These are phyloP conservation scores for Cupressus sempervirens DNA, from an alignment of 75 land plant genomes.

Conservation along the genomic window DNA sequence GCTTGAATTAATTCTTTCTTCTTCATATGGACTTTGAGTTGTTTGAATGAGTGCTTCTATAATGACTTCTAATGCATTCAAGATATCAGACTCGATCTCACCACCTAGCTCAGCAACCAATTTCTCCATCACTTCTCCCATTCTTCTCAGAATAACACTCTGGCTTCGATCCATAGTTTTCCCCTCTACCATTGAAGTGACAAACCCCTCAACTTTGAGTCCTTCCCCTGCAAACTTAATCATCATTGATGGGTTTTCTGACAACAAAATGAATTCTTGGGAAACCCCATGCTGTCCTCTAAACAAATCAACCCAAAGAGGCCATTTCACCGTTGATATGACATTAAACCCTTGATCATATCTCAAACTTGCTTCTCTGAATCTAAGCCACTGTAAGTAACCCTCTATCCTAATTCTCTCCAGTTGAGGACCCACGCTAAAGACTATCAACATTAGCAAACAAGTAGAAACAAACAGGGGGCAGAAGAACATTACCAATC, in stretches of 20 bases:
- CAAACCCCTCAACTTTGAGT: not conserved
- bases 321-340: not conserved
- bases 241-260: not conserved
- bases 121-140: not conserved
- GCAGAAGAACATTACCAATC: not conserved
- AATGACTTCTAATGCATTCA: not conserved
- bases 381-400: not conserved
- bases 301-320: not conserved
- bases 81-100: not conserved
- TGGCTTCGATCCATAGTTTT: conserved; percentile 8
- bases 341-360: not conserved
- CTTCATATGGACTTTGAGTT: conserved; percentile 1
- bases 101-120: conserved; percentile 12
- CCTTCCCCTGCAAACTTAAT: not conserved
- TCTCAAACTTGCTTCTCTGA: not conserved
- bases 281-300: not conserved
- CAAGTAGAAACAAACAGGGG: conserved; percentile 11
- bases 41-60: conserved; percentile 1
- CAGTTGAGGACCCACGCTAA: conserved; percentile 11
- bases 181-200: not conserved
- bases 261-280: not conserved
- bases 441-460: not conserved
- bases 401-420: conserved; percentile 10
- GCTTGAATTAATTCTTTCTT: conserved; percentile 1
- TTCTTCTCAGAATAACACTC: not conserved